phyloP scores from a whole-genome alignment of 805 yeast species.

The Pichia heedii region DNA sequence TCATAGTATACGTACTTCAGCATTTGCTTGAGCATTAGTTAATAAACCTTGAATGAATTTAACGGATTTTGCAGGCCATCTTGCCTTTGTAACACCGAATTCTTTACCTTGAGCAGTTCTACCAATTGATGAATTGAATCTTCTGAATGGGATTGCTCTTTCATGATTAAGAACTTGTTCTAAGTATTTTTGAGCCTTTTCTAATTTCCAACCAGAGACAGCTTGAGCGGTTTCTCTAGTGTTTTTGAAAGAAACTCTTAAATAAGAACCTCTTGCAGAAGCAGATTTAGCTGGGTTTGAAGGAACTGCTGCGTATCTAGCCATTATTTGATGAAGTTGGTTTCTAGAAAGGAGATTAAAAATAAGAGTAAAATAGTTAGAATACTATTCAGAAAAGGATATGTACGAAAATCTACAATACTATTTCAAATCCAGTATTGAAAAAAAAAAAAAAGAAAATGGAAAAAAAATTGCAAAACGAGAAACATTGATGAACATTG shows the following conservation, averaged over 20 bases:
- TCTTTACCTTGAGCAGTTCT: slow-evolving; percentile 99
- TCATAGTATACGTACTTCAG: slow-evolving; percentile 55
- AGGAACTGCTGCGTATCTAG: slow-evolving; percentile 99
- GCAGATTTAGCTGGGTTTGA: slow-evolving; percentile 99
- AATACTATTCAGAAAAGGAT: no score
- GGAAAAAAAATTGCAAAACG: no score
- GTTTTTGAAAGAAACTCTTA: slow-evolving; percentile 99
- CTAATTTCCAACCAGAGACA: slow-evolving; percentile 94
- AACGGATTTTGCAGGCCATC: slow-evolving; percentile 99
- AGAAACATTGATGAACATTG: no score
- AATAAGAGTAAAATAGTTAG: neutral
- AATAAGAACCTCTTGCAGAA: slow-evolving; percentile 98
- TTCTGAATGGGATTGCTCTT: slow-evolving; percentile 99
- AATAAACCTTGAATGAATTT: slow-evolving; percentile 90
- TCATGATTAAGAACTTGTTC: slow-evolving; percentile 94
- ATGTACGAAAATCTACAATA: no score
- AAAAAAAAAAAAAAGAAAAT: no score
- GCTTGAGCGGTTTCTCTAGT: slow-evolving; percentile 99
- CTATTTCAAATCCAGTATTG: no score
- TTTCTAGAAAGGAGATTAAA: slow-evolving; percentile 3
- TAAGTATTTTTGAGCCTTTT: slow-evolving; percentile 92
- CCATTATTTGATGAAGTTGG: slow-evolving; percentile 44
- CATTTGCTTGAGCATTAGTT: slow-evolving; percentile 97
- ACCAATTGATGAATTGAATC: slow-evolving; percentile 94
- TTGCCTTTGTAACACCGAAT: slow-evolving; percentile 99